A percentile compares a stretch with the other conserved stretches of the same genome.
These are phyloP conservation scores for Aphanoascus verrucosus DNA, from an alignment of 2,329 filamentous ascomycete genomes.

Conservation along the genomic window DNA sequence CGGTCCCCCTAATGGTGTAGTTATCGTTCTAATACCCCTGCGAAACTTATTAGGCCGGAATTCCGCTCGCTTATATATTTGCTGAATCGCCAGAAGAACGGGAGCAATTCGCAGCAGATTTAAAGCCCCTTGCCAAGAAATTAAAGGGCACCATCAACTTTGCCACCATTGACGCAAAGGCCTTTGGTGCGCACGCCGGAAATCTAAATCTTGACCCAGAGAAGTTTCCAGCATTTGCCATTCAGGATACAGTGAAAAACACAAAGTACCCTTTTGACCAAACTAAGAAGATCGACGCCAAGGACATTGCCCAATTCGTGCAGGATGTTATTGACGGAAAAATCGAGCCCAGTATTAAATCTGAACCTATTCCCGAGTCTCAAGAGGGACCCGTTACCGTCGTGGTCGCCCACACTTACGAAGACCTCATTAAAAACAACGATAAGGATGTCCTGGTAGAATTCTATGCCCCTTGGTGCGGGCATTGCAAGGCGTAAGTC, in stretches of 20 bases:
- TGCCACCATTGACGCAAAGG: constrained; percentile 88
- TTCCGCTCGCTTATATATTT: constrained; percentile 96
- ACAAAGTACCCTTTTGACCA: constrained; percentile 93
- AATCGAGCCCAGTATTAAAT: constrained; percentile 94
- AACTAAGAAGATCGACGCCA: constrained; percentile 62
- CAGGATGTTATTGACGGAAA: constrained; percentile 77
- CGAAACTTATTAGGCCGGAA: constrained; percentile 48
- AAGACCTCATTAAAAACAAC: constrained; percentile 82
- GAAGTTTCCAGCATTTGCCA: constrained; percentile 94
- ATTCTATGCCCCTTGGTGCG: constrained; percentile 88
- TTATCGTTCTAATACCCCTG: background rate
- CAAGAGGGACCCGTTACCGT: constrained; percentile 82
- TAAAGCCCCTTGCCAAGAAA: constrained; percentile 82
- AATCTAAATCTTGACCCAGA: constrained; percentile 96
- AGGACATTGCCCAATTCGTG: constrained; percentile 69
- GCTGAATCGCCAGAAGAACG: constrained; percentile 87
- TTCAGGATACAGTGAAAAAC: constrained; percentile 92
- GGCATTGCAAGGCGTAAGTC: constrained; percentile 56
- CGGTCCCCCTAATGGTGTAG: background rate
- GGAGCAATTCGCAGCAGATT: constrained; percentile 58
- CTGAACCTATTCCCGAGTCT: constrained; percentile 86
- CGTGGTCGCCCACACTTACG: constrained; percentile 88
- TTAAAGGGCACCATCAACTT: constrained; percentile 95
- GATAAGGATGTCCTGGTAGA: constrained; percentile 94
- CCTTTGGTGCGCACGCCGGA: constrained; percentile 84